Evolutionary conservation across 179 eudicot species (phyloP).

Genomic region (Nepenthes alata): DNA sequence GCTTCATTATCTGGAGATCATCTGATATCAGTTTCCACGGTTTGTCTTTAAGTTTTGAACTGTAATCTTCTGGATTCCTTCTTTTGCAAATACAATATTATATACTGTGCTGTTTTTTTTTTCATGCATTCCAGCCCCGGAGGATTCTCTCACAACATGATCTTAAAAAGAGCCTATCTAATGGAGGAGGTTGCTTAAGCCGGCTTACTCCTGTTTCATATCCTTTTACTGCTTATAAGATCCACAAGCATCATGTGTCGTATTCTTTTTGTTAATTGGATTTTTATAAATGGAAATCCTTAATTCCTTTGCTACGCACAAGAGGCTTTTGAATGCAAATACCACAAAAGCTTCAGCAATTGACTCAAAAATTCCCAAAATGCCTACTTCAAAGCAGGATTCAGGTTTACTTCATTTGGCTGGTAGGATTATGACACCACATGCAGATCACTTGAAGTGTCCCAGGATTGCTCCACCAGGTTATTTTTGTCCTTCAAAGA

Average conservation of each 20-base stretch:
- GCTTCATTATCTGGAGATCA: slow-evolving; percentile 12
- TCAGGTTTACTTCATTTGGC: slow-evolving; percentile 14
- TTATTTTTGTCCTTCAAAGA: slow-evolving; percentile 8
- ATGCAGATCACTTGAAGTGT: slow-evolving; percentile 26
- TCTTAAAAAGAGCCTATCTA: slow-evolving; percentile 23
- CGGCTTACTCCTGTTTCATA: slow-evolving; percentile 46
- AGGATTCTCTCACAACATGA: slow-evolving; percentile 14
- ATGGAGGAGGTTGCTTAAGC: slow-evolving; percentile 24
- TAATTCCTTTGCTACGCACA: slow-evolving; percentile 43
- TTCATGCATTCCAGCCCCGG: slow-evolving; percentile 7
- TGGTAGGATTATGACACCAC: slow-evolving; percentile 17
- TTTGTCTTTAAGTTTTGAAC: slow-evolving; percentile 11
- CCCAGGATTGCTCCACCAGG: slow-evolving; percentile 42
- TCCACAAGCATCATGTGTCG: neutral
- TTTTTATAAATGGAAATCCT: slow-evolving; percentile 20
- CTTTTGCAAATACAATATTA: neutral
- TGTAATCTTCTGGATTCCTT: neutral
- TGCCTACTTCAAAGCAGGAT: slow-evolving; percentile 29
- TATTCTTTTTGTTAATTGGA: neutral
- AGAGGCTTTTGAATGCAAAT: slow-evolving; percentile 48
- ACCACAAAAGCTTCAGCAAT: slow-evolving; percentile 22
- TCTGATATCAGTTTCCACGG: slow-evolving; percentile 8
- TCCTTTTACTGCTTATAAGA: slow-evolving; percentile 32
- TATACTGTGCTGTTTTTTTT: neutral
- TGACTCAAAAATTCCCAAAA: slow-evolving; percentile 51